Evolutionary conservation across 441 rosid genomes (phyloP).

Genomic region (Capsella rubella): DNA sequence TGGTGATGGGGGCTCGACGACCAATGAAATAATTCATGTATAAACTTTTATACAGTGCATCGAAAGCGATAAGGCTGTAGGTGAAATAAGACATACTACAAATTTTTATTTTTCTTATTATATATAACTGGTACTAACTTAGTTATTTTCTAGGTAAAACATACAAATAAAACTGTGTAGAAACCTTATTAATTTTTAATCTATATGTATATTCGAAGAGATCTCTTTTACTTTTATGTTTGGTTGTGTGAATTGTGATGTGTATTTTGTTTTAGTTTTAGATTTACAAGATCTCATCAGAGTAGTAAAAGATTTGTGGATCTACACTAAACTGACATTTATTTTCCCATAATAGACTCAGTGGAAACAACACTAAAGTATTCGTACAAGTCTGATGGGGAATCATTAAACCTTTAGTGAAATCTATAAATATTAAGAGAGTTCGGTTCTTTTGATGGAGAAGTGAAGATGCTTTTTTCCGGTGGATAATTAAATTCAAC

Average conservation of each 20-base stretch:
- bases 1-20: constrained; percentile 63
- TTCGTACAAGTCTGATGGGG: constrained; percentile 8
- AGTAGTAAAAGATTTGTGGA: background rate
- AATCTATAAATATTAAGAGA: constrained; percentile 21
- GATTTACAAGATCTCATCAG: background rate
- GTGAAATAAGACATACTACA: constrained; percentile 22
- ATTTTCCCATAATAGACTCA: too few species aligned
- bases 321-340: background rate
- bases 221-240: too few species aligned
- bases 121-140: background rate
- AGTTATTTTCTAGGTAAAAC: background rate
- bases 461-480: constrained; percentile 41
- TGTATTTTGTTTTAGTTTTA: background rate
- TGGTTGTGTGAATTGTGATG: background rate
- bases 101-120: background rate
- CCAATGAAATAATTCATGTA: constrained; percentile 54
- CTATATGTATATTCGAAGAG: too few species aligned
- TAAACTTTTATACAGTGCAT: constrained; percentile 28
- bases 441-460: constrained; percentile 39
- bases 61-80: constrained; percentile 50
- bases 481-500: constrained; percentile 24
- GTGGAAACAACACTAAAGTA: background rate
- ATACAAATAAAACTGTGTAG: background rate
- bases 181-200: too few species aligned
- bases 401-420: constrained; percentile 33